A percentile compares a stretch with the other conserved stretches of the same genome.
phyloP scores from a whole-genome alignment of 345 rosid species.

The Gossypium thurberi region DNA sequence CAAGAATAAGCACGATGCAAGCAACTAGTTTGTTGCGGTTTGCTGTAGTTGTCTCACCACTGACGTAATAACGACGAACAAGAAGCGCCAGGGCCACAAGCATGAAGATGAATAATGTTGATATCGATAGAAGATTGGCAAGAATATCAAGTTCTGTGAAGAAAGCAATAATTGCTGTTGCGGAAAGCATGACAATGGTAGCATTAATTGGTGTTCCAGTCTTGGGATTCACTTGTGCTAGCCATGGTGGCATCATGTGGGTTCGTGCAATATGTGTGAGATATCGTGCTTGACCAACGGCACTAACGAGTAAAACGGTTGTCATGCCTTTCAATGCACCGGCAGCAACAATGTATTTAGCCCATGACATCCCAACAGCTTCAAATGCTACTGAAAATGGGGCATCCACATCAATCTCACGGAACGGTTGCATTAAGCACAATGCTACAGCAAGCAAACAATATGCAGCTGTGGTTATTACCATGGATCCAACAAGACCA shows the following conservation, averaged over 20 bases:
- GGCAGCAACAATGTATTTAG: conserved; percentile 69
- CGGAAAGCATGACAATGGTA: conserved; percentile 49
- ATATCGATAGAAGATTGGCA: conserved; percentile 61
- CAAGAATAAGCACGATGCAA: conserved; percentile 39
- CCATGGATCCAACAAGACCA: conserved; percentile 78
- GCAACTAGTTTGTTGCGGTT: conserved; percentile 41
- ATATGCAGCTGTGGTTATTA: conserved; percentile 39
- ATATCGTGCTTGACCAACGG: conserved; percentile 80
- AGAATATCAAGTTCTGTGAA: conserved; percentile 56
- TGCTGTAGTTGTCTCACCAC: conserved; percentile 38
- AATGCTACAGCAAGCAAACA: conserved; percentile 55
- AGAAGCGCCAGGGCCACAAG: conserved; percentile 68
- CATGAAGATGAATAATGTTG: conserved; percentile 83
- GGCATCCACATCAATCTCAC: conserved; percentile 42
- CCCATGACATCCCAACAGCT: conserved; percentile 67
- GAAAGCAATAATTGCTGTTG: conserved; percentile 64
- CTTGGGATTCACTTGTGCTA: conserved; percentile 51
- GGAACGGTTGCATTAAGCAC: conserved; percentile 58
- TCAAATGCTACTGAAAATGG: conserved; percentile 75
- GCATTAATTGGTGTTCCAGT: conserved; percentile 81
- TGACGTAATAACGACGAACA: conserved; percentile 70
- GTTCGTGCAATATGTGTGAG: conserved; percentile 81
- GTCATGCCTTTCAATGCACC: conserved; percentile 93
- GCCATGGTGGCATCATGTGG: conserved; percentile 91
- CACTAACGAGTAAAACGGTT: conserved; percentile 61